phyloP scores from a whole-genome alignment of 148 eudicot species.

The Spergularia marina region DNA sequence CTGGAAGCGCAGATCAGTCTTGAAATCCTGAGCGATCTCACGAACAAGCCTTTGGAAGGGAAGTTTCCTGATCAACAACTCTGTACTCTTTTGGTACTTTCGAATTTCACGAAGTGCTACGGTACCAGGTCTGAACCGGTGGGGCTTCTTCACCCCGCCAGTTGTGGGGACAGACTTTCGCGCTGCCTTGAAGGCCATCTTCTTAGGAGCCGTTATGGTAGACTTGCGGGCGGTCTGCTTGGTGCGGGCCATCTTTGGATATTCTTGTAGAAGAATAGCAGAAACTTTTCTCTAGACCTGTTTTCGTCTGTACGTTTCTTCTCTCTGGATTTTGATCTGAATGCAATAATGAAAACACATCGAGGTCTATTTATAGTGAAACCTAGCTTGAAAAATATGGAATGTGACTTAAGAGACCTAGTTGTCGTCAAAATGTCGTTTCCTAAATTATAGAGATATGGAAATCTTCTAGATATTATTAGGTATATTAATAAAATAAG shows the following conservation, averaged over 20 bases:
- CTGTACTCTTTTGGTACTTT: conserved; percentile 9
- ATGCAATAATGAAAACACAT: too few species aligned
- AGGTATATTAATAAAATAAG: not conserved
- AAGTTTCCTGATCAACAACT: conserved; percentile 12
- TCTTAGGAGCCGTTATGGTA: conserved; percentile 1
- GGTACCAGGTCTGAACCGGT: conserved; percentile 4
- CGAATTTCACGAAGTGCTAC: conserved; percentile 13
- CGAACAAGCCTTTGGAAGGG: conserved; percentile 18
- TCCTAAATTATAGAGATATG: not conserved
- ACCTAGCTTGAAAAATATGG: not conserved
- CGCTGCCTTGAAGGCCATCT: conserved; percentile 6
- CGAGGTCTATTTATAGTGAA: conserved; percentile 7
- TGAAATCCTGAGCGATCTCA: conserved; percentile 8
- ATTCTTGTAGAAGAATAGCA: not conserved
- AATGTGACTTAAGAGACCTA: not conserved
- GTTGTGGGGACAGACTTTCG: conserved; percentile 4
- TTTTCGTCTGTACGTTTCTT: too few species aligned
- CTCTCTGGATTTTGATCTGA: too few species aligned
- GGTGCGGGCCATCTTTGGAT: conserved; percentile 4
- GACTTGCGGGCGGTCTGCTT: conserved; percentile 12
- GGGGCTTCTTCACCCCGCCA: conserved; percentile 11
- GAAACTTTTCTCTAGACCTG: not conserved
- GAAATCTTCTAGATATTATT: not conserved
- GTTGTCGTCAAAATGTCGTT: conserved; percentile 5
- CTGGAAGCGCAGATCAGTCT: conserved; percentile 11